A percentile compares a stretch with the other conserved stretches of the same genome.
Conservation (phyloP, 805 yeast genomes). For the Wickerhamiella parazyma region DNA sequence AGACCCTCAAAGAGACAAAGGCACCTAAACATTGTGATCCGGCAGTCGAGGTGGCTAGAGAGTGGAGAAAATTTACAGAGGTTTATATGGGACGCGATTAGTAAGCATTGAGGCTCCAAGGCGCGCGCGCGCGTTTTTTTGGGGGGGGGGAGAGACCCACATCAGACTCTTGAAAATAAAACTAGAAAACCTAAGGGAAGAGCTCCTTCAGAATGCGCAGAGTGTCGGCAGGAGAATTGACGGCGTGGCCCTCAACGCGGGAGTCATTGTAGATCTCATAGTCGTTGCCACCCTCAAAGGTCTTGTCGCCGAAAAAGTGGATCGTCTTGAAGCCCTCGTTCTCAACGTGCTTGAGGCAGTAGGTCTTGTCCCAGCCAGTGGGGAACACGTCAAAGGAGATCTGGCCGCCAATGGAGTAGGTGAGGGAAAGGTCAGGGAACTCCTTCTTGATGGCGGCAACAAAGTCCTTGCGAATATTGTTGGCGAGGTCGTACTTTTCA, state of each 20-base stretch:
- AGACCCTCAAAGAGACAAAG: background rate
- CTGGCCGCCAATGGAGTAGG: constrained; percentile 98
- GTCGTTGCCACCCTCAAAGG: constrained; percentile 94
- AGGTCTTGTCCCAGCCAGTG: constrained; percentile 99
- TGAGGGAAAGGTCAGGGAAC: constrained; percentile 72
- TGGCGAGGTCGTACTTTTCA: constrained; percentile 68
- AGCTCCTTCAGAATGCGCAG: constrained; percentile 69
- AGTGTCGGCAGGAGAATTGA: constrained; percentile 80
- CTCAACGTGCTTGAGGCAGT: constrained; percentile 85
- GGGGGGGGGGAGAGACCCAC: too few species aligned
- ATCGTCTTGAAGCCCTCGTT: constrained; percentile 72
- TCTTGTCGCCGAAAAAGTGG: constrained; percentile 98
- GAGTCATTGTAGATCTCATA: constrained; percentile 86
- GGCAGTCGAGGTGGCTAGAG: background rate
- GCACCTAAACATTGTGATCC: background rate
- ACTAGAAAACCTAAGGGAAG: constrained; percentile 31
- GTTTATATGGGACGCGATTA: background rate
- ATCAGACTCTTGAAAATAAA: too few species aligned
- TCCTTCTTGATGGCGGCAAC: constrained; percentile 72
- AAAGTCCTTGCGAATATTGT: constrained; percentile 71
- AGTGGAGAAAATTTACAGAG: background rate
- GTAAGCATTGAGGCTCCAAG: too few species aligned
- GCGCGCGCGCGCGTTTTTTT: too few species aligned
- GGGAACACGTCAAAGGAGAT: constrained; percentile 99
- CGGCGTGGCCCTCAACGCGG: constrained; percentile 95